phyloP scores from a whole-genome alignment of 2,329 filamentous ascomycete species.

The Cercospora janseana region DNA sequence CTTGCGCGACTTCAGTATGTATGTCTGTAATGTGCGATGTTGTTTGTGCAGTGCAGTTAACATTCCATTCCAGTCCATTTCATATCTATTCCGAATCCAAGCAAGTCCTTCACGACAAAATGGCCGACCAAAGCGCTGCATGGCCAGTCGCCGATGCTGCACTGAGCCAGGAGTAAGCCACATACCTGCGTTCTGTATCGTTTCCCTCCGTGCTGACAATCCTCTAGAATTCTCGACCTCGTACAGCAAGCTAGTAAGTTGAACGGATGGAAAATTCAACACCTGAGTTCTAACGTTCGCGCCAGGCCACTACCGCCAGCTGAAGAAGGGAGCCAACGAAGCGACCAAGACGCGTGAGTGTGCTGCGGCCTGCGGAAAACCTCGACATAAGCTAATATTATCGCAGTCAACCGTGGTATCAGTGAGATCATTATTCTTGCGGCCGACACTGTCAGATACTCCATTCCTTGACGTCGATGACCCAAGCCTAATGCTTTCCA shows the following conservation, averaged over 20 bases:
- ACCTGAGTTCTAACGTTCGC: no score
- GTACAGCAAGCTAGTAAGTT: constrained; percentile 70
- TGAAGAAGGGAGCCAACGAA: constrained; percentile 88
- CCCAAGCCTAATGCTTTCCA: not conserved
- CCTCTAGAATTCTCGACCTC: constrained; percentile 39
- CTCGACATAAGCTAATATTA: not conserved
- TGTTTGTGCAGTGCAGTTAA: not conserved
- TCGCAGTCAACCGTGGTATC: constrained; percentile 73
- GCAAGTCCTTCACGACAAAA: constrained; percentile 16
- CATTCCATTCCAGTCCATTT: constrained; percentile 2
- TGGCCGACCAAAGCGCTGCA: constrained; percentile 51
- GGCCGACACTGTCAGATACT: constrained; percentile 63
- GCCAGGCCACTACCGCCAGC: constrained; percentile 52
- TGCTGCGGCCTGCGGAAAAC: not conserved
- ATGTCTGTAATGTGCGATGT: not conserved
- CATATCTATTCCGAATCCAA: constrained; percentile 18
- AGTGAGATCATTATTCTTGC: constrained; percentile 86
- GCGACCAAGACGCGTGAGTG: constrained; percentile 67
- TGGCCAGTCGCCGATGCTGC: constrained; percentile 50
- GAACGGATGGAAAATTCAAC: no score
- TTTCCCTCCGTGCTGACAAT: no score
- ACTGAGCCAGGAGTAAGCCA: constrained; percentile 41
- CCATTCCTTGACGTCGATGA: not conserved
- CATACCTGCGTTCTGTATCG: no score
- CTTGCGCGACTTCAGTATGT: constrained; percentile 21